A percentile compares a stretch with the other conserved stretches of the same genome.
Conservation (phyloP, 345 rosid genomes). For the Carallia brachiata region DNA sequence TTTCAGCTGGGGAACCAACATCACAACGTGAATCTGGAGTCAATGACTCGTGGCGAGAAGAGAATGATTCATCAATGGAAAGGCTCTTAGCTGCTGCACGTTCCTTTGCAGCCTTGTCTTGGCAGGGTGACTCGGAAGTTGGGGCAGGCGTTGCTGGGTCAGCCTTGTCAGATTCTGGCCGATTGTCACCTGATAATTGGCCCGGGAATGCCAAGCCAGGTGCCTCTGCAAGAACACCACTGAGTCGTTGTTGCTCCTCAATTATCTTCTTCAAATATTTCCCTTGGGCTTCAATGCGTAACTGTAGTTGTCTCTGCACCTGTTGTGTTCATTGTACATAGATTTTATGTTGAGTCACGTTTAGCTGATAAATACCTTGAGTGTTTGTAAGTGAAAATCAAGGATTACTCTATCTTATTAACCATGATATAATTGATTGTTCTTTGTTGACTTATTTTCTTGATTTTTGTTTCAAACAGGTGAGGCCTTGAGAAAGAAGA, state of each 20-base stretch:
- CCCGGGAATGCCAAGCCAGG: slow-evolving; percentile 41
- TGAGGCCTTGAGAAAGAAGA: not conserved
- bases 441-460: too few relatives aligned
- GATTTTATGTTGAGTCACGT: not conserved
- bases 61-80: slow-evolving; percentile 77
- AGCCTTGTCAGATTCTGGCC: slow-evolving; percentile 62
- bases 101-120: slow-evolving; percentile 66
- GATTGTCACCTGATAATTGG: slow-evolving; percentile 42
- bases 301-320: slow-evolving; percentile 98
- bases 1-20: slow-evolving; percentile 51
- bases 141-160: slow-evolving; percentile 93
- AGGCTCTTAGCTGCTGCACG: slow-evolving; percentile 62
- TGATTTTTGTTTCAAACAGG: not conserved
- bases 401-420: not conserved
- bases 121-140: slow-evolving; percentile 70
- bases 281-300: slow-evolving; percentile 97
- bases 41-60: slow-evolving; percentile 75
- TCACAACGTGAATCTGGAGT: slow-evolving; percentile 87
- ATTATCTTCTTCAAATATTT: slow-evolving; percentile 97
- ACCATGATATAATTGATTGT: not conserved
- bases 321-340: slow-evolving; percentile 29
- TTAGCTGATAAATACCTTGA: too few relatives aligned
- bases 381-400: too few relatives aligned
- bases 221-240: slow-evolving; percentile 63
- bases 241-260: slow-evolving; percentile 91